Percentiles rank a stretch among this genome's conserved stretches.
These are phyloP conservation scores for Tuber magnatum DNA, from an alignment of 495 filamentous ascomycete genomes.

Conservation along the genomic window DNA sequence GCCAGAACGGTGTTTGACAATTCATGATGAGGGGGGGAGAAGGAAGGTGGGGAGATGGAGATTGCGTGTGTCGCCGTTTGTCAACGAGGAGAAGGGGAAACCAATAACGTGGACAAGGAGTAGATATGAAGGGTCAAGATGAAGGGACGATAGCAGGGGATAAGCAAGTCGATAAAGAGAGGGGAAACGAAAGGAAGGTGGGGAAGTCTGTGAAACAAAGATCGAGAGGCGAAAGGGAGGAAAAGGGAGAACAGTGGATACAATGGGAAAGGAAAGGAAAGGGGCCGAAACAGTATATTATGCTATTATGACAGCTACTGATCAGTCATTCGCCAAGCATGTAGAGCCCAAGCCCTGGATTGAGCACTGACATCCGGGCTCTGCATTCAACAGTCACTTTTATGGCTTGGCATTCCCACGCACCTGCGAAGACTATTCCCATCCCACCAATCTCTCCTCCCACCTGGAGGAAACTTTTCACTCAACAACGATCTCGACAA, in stretches of 20 bases:
- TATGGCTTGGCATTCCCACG: background rate
- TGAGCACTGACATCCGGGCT: background rate
- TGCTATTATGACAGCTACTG: background rate
- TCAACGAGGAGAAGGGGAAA: background rate
- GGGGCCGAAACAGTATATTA: background rate
- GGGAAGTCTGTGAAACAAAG: background rate
- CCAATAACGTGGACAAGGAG: background rate
- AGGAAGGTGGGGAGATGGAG: background rate
- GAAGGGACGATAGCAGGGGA: background rate
- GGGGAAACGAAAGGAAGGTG: slow-evolving; percentile 1
- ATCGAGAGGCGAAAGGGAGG: background rate
- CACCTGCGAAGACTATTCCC: background rate
- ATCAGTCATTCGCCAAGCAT: background rate
- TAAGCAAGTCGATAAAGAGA: background rate
- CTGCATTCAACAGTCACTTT: background rate
- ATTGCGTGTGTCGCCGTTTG: background rate
- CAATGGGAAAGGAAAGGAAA: background rate
- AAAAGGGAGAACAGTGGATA: background rate
- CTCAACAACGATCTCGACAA: background rate
- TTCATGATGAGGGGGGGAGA: background rate
- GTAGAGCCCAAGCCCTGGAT: background rate
- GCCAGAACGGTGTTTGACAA: slow-evolving; percentile 24
- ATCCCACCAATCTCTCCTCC: background rate
- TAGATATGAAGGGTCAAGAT: background rate
- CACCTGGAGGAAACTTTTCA: background rate